phyloP scores from a whole-genome alignment of 2,329 filamentous ascomycete species.

The Tolypocladium sp. region DNA sequence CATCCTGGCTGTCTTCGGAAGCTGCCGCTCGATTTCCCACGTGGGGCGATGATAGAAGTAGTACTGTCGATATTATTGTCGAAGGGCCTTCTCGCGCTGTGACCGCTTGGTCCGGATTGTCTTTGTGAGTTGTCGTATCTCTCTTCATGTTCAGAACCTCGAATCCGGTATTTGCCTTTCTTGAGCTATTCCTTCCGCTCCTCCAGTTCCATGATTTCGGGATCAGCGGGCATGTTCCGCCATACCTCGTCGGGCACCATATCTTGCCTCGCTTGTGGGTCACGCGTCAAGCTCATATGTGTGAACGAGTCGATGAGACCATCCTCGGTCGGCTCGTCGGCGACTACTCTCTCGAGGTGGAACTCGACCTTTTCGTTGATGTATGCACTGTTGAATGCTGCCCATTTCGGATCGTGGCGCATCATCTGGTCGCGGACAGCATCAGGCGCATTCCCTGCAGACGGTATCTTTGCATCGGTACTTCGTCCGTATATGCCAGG shows the following conservation, averaged over 20 bases:
- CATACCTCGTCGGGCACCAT: slow-evolving; percentile 17
- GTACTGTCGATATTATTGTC: slow-evolving; percentile 10
- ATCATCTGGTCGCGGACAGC: slow-evolving; percentile 16
- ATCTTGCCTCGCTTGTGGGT: slow-evolving; percentile 12
- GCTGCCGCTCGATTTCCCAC: slow-evolving; percentile 14
- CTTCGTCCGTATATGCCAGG: too few species aligned
- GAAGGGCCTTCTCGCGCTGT: slow-evolving; percentile 5
- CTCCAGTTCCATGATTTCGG: slow-evolving; percentile 11
- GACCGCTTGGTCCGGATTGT: slow-evolving; percentile 9
- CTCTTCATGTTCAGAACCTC: slow-evolving; percentile 10
- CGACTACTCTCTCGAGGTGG: slow-evolving; percentile 14
- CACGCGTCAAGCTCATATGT: slow-evolving; percentile 10
- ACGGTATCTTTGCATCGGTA: too few species aligned
- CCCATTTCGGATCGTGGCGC: slow-evolving; percentile 13
- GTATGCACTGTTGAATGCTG: slow-evolving; percentile 13
- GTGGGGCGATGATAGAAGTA: slow-evolving; percentile 13
- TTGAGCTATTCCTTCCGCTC: slow-evolving; percentile 9
- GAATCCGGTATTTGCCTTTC: slow-evolving; percentile 9
- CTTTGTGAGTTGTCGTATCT: slow-evolving; percentile 10
- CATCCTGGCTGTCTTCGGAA: too few species aligned
- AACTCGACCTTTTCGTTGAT: slow-evolving; percentile 16
- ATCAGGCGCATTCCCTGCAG: slow-evolving; percentile 1
- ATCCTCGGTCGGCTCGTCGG: not conserved
- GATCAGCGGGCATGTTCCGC: slow-evolving; percentile 13
- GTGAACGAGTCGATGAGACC: not conserved